Conservation (phyloP, 495 filamentous ascomycete species). For the Cairneyella variabilis region DNA sequence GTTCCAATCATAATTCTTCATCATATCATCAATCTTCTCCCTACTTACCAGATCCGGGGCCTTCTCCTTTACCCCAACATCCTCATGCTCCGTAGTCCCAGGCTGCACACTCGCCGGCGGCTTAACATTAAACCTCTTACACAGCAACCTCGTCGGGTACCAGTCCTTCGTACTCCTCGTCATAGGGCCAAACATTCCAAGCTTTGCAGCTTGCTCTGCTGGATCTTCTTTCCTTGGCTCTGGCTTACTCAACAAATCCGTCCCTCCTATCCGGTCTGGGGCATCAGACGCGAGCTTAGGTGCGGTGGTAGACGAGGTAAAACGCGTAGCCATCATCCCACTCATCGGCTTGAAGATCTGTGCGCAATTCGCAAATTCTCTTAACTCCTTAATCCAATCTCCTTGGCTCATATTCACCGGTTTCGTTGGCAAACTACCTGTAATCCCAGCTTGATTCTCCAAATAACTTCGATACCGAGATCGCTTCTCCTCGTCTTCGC, state of each 20-base stretch:
- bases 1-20: conserved; percentile 36
- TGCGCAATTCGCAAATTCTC: conserved; percentile 85
- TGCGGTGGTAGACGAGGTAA: conserved; percentile 65
- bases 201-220: conserved; percentile 78
- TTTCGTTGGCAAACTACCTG: conserved; percentile 52
- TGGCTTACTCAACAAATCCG: conserved; percentile 50
- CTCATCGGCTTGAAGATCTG: conserved; percentile 91
- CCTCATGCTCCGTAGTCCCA: conserved; percentile 27
- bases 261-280: conserved; percentile 24
- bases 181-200: conserved; percentile 91
- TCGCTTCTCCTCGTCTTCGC: conserved; percentile 74
- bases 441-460: conserved; percentile 68
- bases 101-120: conserved; percentile 68
- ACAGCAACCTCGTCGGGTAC: conserved; percentile 77
- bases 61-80: conserved; percentile 37
- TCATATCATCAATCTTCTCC: conserved; percentile 49
- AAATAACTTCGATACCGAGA: conserved; percentile 76
- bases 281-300: conserved; percentile 28
- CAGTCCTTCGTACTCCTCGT: conserved; percentile 72
- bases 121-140: conserved; percentile 87
- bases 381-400: conserved; percentile 75
- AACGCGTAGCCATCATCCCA: conserved; percentile 86
- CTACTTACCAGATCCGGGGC: conserved; percentile 40
- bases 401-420: conserved; percentile 53
- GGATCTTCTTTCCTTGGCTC: conserved; percentile 68